These are phyloP conservation scores for Monosporozyma aerobia DNA, from an alignment of 805 yeast genomes.

Conservation along the genomic window DNA sequence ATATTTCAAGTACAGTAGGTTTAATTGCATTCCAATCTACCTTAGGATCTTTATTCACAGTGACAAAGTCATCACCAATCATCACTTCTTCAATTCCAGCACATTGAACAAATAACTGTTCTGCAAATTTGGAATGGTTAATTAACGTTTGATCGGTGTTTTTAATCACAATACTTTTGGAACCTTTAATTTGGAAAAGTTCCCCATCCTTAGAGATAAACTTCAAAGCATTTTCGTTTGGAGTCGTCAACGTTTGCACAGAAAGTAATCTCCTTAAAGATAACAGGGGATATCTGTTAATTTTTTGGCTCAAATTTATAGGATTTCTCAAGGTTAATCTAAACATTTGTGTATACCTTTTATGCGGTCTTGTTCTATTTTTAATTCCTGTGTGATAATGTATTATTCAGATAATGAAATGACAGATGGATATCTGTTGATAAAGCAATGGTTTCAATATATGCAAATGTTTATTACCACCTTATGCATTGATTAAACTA, in stretches of 20 bases:
- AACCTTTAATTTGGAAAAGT: slow-evolving; percentile 24
- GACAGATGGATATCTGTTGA: background rate
- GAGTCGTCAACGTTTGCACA: slow-evolving; percentile 49
- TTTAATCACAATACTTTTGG: slow-evolving; percentile 27
- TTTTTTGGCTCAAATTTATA: background rate
- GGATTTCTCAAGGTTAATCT: background rate
- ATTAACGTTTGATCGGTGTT: slow-evolving; percentile 28
- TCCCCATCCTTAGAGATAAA: slow-evolving; percentile 38
- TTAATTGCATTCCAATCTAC: slow-evolving; percentile 65
- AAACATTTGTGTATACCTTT: background rate
- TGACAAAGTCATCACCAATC: slow-evolving; percentile 67
- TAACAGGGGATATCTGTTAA: background rate
- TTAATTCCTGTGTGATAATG: too few species aligned
- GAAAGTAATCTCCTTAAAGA: slow-evolving; percentile 12
- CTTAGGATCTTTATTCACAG: slow-evolving; percentile 60
- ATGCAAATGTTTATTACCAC: background rate
- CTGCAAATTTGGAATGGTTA: slow-evolving; percentile 52
- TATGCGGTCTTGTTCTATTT: background rate
- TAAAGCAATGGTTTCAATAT: background rate
- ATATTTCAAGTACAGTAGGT: slow-evolving; percentile 43
- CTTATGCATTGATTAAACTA: background rate
- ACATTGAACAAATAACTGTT: slow-evolving; percentile 42
- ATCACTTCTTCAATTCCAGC: slow-evolving; percentile 54
- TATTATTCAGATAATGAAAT: too few species aligned
- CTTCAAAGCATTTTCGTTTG: slow-evolving; percentile 68